Conservation (phyloP, 2,329 filamentous ascomycete species). For the Exophiala calicioides region DNA sequence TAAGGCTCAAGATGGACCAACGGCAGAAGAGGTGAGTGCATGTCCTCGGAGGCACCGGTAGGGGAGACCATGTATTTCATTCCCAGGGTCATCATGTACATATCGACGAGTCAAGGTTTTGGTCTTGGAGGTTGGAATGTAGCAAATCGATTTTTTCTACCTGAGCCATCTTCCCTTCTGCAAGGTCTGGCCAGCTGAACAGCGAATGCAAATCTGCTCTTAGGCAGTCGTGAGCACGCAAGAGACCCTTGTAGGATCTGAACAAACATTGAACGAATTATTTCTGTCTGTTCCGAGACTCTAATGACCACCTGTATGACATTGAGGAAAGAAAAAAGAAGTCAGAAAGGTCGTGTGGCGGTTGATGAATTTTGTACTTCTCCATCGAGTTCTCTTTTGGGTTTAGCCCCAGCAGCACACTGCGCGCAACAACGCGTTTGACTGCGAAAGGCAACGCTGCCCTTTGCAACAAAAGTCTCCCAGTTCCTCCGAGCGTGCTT, state of each 20-base stretch:
- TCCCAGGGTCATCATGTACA: neutral
- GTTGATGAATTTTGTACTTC: no score
- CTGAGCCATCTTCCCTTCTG: constrained; percentile 56
- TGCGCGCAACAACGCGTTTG: no score
- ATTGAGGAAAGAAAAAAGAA: constrained; percentile 45
- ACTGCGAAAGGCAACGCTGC: no score
- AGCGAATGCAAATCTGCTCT: constrained; percentile 74
- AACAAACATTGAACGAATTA: constrained; percentile 77
- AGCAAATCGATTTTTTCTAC: constrained; percentile 35
- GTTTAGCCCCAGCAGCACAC: no score
- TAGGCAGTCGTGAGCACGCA: constrained; percentile 98
- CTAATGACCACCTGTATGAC: constrained; percentile 89
- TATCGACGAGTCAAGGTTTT: neutral
- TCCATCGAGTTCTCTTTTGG: no score
- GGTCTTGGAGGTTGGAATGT: constrained; percentile 21
- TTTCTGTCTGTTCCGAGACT: constrained; percentile 88
- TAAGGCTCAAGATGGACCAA: constrained; percentile 85
- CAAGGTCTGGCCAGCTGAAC: constrained; percentile 66
- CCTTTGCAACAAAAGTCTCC: no score
- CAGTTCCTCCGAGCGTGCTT: no score
- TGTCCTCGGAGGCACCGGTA: neutral
- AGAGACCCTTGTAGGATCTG: constrained; percentile 76
- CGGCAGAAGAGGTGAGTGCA: constrained; percentile 45
- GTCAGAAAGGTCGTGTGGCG: neutral
- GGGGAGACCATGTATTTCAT: neutral